These are phyloP conservation scores for Mucor mucedo DNA, from an alignment of 371 early-diverging fungal species.

Conservation along the genomic window DNA sequence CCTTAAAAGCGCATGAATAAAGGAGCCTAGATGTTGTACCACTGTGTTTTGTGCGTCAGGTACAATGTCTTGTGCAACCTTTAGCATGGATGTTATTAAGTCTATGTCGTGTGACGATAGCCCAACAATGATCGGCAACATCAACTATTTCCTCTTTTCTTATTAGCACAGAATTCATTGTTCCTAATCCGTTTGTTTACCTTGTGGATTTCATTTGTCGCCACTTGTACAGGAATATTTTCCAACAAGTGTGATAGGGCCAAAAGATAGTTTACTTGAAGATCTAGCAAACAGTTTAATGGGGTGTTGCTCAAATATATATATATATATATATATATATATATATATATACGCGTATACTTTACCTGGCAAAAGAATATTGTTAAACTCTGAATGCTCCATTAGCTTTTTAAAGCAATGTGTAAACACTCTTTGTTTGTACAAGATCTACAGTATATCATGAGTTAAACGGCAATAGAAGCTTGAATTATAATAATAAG, in stretches of 20 bases:
- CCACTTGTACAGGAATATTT: conserved; percentile 74
- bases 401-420: conserved; percentile 66
- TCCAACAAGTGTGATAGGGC: conserved; percentile 77
- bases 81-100: conserved; percentile 26
- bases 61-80: conserved; percentile 28
- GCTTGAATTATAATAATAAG: conserved; percentile 4
- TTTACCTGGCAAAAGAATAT: conserved; percentile 22
- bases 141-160: conserved; percentile 20
- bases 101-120: conserved; percentile 26
- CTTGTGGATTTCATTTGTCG: conserved; percentile 67
- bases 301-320: too few relatives aligned
- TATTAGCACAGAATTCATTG: background rate
- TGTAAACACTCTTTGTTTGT: conserved; percentile 79
- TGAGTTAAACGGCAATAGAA: background rate
- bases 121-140: conserved; percentile 35
- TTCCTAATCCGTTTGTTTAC: conserved; percentile 42
- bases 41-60: conserved; percentile 23
- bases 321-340: too few relatives aligned
- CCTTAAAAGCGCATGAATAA: conserved; percentile 34
- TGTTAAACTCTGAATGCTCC: conserved; percentile 12
- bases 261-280: conserved; percentile 54
- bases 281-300: background rate
- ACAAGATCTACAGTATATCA: conserved; percentile 57
- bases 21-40: conserved; percentile 24
- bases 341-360: background rate